These are phyloP conservation scores for Globisporangium lucens DNA, from an alignment of 352 stramenopile species.

Conservation along the genomic window DNA sequence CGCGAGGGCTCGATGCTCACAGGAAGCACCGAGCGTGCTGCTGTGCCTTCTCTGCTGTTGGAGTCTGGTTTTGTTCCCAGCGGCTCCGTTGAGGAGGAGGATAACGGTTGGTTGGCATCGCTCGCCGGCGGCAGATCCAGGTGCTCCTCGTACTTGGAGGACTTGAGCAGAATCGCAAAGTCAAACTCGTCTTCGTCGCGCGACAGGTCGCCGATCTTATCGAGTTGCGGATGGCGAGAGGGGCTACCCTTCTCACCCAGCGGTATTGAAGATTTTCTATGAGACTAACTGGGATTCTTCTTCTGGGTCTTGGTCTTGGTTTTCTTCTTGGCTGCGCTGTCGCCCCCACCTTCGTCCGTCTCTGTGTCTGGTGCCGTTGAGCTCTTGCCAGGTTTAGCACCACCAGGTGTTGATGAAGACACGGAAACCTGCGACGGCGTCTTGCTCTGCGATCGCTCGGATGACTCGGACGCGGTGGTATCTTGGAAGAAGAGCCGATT, in stretches of 20 bases:
- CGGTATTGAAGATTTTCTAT: background rate
- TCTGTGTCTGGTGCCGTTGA: background rate
- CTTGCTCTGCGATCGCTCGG: background rate
- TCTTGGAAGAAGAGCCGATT: constrained; percentile 16
- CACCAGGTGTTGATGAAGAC: background rate
- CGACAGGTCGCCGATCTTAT: constrained; percentile 59
- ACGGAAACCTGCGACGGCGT: background rate
- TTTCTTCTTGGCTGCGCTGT: background rate
- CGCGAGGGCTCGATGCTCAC: background rate
- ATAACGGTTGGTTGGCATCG: background rate
- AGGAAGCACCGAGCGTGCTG: background rate
- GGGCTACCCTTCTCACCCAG: background rate
- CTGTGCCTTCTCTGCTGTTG: background rate
- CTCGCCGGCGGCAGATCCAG: constrained; percentile 27
- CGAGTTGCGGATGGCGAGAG: background rate
- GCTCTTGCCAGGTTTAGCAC: background rate
- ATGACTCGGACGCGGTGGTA: constrained; percentile 2
- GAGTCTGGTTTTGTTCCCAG: background rate
- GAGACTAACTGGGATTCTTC: background rate
- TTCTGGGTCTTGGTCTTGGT: background rate
- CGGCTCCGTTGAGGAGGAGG: background rate
- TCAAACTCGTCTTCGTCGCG: constrained; percentile 76
- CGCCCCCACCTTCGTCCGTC: too few species aligned
- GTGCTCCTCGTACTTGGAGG: constrained; percentile 63
- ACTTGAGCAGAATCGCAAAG: constrained; percentile 81